phyloP scores from a whole-genome alignment of 495 filamentous ascomycete genomes.

The Hypoxylon rickii region DNA sequence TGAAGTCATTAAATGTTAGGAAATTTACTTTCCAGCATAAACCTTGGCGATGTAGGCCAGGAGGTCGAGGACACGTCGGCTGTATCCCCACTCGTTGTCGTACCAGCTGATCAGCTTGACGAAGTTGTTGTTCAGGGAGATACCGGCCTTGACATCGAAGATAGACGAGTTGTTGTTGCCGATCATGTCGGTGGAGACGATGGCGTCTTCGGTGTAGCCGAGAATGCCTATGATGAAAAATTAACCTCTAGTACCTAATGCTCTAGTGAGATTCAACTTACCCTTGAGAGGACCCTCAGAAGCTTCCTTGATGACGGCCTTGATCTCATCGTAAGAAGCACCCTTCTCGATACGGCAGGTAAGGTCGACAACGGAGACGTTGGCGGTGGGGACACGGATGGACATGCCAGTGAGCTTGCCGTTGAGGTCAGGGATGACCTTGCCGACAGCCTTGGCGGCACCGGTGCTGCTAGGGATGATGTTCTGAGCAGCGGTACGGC shows the following conservation, averaged over 20 bases:
- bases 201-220: slow-evolving; percentile 93
- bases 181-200: slow-evolving; percentile 92
- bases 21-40: slow-evolving; percentile 58
- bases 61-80: slow-evolving; percentile 97
- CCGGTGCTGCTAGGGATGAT: slow-evolving; percentile 99
- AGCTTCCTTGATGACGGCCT: slow-evolving; percentile 86
- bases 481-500: slow-evolving; percentile 97
- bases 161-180: slow-evolving; percentile 92
- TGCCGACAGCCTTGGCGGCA: slow-evolving; percentile 99
- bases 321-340: slow-evolving; percentile 92
- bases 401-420: slow-evolving; percentile 99
- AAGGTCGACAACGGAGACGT: slow-evolving; percentile 98
- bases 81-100: slow-evolving; percentile 89
- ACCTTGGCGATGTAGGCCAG: slow-evolving; percentile 90
- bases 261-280: slow-evolving; percentile 45
- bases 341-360: slow-evolving; percentile 91
- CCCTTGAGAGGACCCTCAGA: slow-evolving; percentile 84
- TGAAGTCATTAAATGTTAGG: slow-evolving; percentile 65
- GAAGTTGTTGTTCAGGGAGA: slow-evolving; percentile 96
- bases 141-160: slow-evolving; percentile 99
- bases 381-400: slow-evolving; percentile 97
- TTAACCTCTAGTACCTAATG: slow-evolving; percentile 41
- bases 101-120: slow-evolving; percentile 99
- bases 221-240: slow-evolving; percentile 67
- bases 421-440: slow-evolving; percentile 96